Conservation (phyloP, 805 yeast genomes). For the Saccharomycodes ludwigii region DNA sequence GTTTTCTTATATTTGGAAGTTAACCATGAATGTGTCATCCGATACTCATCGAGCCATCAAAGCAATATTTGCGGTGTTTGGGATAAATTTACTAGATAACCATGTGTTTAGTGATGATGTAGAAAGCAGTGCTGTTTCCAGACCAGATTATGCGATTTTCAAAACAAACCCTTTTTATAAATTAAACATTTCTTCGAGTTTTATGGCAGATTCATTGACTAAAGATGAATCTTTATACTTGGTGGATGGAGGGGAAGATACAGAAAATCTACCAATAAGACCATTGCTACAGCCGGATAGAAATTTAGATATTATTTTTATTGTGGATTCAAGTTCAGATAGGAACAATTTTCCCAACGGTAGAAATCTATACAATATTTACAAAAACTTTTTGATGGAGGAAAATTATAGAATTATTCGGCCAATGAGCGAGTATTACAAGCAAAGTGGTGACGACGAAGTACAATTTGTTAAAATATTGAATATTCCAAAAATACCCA, state of each 20-base stretch:
- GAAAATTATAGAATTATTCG: no score
- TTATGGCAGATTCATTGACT: no score
- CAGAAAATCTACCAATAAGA: conserved; percentile 50
- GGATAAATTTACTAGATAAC: conserved; percentile 8
- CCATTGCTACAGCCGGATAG: conserved; percentile 53
- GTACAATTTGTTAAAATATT: conserved; percentile 47
- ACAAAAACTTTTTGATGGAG: conserved; percentile 42
- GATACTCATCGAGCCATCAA: conserved; percentile 25
- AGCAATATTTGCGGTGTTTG: conserved; percentile 20
- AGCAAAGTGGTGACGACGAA: no score
- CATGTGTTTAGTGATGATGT: no score
- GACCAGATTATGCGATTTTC: conserved; percentile 45
- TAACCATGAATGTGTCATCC: conserved; percentile 20
- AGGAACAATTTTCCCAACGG: conserved; percentile 49
- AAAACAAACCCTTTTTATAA: conserved; percentile 51
- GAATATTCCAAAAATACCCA: conserved; percentile 77
- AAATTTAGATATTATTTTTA: conserved; percentile 50
- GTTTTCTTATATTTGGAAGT: conserved; percentile 35
- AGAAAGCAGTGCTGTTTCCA: no score
- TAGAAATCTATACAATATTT: conserved; percentile 42
- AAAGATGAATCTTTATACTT: conserved; percentile 27
- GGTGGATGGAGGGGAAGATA: conserved; percentile 75
- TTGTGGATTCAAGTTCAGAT: conserved; percentile 62
- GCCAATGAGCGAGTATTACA: no score
- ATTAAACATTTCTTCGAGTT: no score